These are phyloP conservation scores for Geranomyces michiganensis DNA, from an alignment of 192 early-diverging fungal genomes.

Conservation along the genomic window DNA sequence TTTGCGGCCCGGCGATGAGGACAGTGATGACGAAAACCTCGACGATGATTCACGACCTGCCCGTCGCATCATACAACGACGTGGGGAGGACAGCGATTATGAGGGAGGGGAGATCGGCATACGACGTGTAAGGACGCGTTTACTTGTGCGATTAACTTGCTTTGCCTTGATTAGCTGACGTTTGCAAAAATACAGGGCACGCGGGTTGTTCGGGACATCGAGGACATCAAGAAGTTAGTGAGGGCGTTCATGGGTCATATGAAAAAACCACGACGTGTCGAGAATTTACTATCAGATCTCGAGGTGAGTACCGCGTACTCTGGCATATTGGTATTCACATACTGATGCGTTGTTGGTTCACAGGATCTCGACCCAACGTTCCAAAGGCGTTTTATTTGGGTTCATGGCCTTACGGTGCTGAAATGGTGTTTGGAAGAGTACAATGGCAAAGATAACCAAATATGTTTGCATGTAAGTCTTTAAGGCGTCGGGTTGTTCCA, in stretches of 20 bases:
- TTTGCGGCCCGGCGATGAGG: conserved; percentile 13
- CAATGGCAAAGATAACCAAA: conserved; percentile 54
- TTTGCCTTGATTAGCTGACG: too few species aligned
- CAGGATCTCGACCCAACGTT: conserved; percentile 53
- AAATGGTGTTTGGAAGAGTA: conserved; percentile 69
- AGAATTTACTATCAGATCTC: conserved; percentile 26
- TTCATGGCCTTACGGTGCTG: conserved; percentile 74
- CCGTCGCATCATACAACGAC: conserved; percentile 19
- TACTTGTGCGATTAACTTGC: too few species aligned
- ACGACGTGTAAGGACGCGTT: conserved; percentile 17
- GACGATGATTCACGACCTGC: conserved; percentile 31
- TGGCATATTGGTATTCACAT: background rate
- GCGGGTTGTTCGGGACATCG: conserved; percentile 8
- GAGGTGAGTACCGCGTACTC: conserved; percentile 24
- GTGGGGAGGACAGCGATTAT: conserved; percentile 39
- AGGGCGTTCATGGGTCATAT: conserved; percentile 24
- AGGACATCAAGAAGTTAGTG: conserved; percentile 28
- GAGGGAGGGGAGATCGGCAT: conserved; percentile 39
- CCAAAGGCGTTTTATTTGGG: conserved; percentile 61
- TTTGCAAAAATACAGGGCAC: background rate
- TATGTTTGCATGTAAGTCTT: conserved; percentile 60
- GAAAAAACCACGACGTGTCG: conserved; percentile 21
- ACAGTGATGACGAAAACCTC: conserved; percentile 33
- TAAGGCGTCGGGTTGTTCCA: background rate
- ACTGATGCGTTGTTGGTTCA: background rate